Evolutionary conservation across 2,329 filamentous ascomycete species (phyloP).

Genomic region (Fusarium phyllophilum): DNA sequence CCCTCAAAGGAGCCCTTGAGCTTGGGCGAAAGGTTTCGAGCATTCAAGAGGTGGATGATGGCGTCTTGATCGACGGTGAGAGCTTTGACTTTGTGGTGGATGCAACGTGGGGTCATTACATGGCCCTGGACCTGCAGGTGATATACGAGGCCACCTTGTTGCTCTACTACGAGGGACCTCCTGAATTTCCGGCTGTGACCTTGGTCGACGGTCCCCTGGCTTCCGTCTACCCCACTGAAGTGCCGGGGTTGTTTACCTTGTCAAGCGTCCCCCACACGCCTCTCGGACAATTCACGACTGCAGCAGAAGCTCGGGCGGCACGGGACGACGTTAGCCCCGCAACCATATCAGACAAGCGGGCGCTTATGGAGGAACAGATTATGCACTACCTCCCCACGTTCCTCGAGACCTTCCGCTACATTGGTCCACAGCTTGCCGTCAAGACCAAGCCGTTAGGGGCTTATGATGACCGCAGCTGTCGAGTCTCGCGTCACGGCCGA

Average conservation of each 20-base stretch:
- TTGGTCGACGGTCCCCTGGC: slow-evolving; percentile 2
- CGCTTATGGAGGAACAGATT: slow-evolving; percentile 4
- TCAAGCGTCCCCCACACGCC: slow-evolving; percentile 11
- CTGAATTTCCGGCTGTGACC: neutral
- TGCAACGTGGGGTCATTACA: neutral
- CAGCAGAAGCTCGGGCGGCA: neutral
- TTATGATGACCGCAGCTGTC: slow-evolving; percentile 5
- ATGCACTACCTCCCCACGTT: neutral
- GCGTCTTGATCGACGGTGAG: neutral
- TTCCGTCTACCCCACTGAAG: neutral
- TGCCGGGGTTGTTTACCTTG: neutral
- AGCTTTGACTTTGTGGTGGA: neutral
- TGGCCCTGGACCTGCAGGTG: neutral
- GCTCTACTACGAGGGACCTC: slow-evolving; percentile 4
- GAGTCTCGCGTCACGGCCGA: neutral
- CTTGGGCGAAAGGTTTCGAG: neutral
- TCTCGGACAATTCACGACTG: neutral
- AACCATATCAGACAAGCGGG: neutral
- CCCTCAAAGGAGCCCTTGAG: neutral
- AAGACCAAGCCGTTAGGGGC: slow-evolving; percentile 2
- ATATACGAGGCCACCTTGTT: slow-evolving; percentile 2
- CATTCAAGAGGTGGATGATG: neutral
- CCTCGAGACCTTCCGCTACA: neutral
- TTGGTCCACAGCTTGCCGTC: slow-evolving; percentile 1
- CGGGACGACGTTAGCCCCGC: neutral